Conservation (phyloP, 306 rosid species). For the Malus asiatica region DNA sequence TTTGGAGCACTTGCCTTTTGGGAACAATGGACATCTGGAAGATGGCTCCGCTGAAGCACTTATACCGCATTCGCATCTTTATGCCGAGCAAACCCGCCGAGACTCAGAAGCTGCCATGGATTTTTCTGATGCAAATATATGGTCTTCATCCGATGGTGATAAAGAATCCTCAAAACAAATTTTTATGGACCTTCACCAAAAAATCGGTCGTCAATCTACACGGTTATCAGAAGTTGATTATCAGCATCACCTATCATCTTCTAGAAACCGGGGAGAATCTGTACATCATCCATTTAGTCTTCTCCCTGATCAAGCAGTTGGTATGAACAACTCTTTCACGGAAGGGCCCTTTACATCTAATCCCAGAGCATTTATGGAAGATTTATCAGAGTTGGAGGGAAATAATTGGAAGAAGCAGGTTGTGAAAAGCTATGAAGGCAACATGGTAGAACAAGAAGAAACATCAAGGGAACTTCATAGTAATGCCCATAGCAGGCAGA, state of each 20-base stretch:
- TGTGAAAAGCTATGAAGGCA: slow-evolving; percentile 27
- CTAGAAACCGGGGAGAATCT: slow-evolving; percentile 34
- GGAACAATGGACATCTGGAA: slow-evolving; percentile 41
- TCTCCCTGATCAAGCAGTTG: slow-evolving; percentile 42
- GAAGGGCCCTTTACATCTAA: slow-evolving; percentile 40
- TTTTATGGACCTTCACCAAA: slow-evolving; percentile 44
- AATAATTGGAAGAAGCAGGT: slow-evolving; percentile 42
- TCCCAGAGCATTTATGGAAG: slow-evolving; percentile 42
- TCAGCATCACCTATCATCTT: slow-evolving; percentile 43
- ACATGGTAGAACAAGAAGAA: slow-evolving; percentile 41
- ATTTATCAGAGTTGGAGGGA: slow-evolving; percentile 36
- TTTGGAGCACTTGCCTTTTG: slow-evolving; percentile 31
- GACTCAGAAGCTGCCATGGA: slow-evolving; percentile 28
- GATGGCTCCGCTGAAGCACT: slow-evolving; percentile 34
- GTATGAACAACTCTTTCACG: slow-evolving; percentile 26
- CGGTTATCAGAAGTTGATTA: slow-evolving; percentile 38
- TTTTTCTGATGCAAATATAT: slow-evolving; percentile 30
- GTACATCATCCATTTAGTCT: slow-evolving; percentile 39
- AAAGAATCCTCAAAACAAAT: slow-evolving; percentile 36
- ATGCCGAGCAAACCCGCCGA: slow-evolving; percentile 39
- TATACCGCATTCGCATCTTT: slow-evolving; percentile 15
- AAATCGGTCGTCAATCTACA: slow-evolving; percentile 36
- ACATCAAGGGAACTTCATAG: slow-evolving; percentile 35
- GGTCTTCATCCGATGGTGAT: slow-evolving; percentile 36
- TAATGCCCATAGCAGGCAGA: slow-evolving; percentile 51